Evolutionary conservation across 2,329 filamentous ascomycete genomes (phyloP), one percentile per base, ranked within the genome.

Genomic region (Fusarium napiforme): DNA sequence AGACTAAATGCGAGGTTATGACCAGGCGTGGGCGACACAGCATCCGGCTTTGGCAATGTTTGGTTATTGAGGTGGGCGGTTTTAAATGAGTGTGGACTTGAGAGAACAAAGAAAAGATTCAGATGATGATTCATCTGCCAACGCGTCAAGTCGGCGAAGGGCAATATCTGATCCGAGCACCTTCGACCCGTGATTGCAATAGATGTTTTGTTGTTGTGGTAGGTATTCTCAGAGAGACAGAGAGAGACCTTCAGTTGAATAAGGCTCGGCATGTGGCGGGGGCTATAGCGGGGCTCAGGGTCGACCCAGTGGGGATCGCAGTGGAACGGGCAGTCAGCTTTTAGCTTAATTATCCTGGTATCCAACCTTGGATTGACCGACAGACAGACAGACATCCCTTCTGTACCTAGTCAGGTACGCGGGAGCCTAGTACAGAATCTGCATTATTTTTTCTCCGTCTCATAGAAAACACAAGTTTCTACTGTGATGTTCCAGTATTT

Each of bases 101-200:
- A 32, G 37, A 39, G 49, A 57, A 75, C 64, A 75, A 76, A 76
- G 65, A 46, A 72, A 47, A 39, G 5, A 18, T 30, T 37, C 45
- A 43, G 42, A 37, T 60, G 36, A 62, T 45, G 42, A 65, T 46
- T 37, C 30, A 57, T 28, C 32, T 36, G 21, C 21, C 18, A 43
- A 53, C 36, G 26, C 32, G 42, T 23, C 42, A 49, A 42, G 42
- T 56, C 39, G 59, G 34, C 49, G 19, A 42, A 67, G 67, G 71
- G 36, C 71, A 49, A 60, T 71, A 60, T 60, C 49, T 74, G 67
- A 73, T 71, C 67, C 62, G 49, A 73, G 58, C 67, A 63, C 67
- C 21, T 30, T 67, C 23, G 65, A 69, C 50, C 37, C 16, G 16
- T 53, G 66, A 52, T 50, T 50, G 50, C 34, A 34, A 36, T 46